Evolutionary conservation across 495 filamentous ascomycete genomes (phyloP).

Genomic region (Penicillium taxi): DNA sequence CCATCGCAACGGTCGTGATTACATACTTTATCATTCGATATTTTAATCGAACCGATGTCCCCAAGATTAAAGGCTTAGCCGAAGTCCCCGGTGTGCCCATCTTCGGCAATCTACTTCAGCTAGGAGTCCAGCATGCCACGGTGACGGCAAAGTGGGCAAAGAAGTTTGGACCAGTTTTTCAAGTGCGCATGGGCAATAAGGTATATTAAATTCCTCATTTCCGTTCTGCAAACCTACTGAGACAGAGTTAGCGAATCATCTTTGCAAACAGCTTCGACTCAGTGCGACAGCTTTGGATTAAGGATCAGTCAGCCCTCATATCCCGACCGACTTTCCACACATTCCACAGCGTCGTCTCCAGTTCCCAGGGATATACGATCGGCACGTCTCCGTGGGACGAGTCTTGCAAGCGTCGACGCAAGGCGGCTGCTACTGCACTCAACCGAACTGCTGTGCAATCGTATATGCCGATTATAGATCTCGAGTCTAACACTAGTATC

Average conservation of each 20-base stretch:
- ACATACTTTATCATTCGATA: slow-evolving; percentile 47
- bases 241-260: slow-evolving; percentile 46
- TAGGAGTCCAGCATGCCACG: slow-evolving; percentile 49
- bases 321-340: slow-evolving; percentile 63
- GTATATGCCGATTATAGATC: slow-evolving; percentile 67
- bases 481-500: slow-evolving; percentile 57
- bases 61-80: slow-evolving; percentile 56
- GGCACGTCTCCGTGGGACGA: slow-evolving; percentile 71
- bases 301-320: slow-evolving; percentile 61
- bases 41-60: slow-evolving; percentile 49
- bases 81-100: slow-evolving; percentile 57
- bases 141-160: slow-evolving; percentile 48
- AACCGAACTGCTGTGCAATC: slow-evolving; percentile 59
- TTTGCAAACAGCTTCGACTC: slow-evolving; percentile 65
- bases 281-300: slow-evolving; percentile 62
- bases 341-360: slow-evolving; percentile 64
- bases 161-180: slow-evolving; percentile 60
- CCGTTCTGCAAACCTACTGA: background rate
- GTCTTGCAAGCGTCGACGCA: slow-evolving; percentile 60
- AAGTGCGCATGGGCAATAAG: slow-evolving; percentile 58
- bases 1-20: slow-evolving; percentile 33
- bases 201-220: slow-evolving; percentile 20
- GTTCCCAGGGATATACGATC: slow-evolving; percentile 63
- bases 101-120: slow-evolving; percentile 55
- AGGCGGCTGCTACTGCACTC: slow-evolving; percentile 61